phyloP scores from a whole-genome alignment of 495 filamentous ascomycete genomes.

The Friedmanniomyces simplex region DNA sequence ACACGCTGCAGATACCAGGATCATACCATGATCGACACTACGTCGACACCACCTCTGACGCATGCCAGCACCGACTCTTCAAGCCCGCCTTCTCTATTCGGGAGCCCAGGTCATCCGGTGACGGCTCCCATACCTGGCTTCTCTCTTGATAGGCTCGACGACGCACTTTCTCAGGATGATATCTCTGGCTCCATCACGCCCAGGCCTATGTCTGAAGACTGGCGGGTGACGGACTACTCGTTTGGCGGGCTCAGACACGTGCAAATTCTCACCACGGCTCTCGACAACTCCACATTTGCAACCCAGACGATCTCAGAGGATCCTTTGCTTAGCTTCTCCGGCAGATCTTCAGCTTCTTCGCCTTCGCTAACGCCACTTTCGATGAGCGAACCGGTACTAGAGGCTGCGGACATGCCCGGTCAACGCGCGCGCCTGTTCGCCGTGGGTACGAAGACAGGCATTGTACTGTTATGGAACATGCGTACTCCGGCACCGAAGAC shows the following conservation, averaged over 20 bases:
- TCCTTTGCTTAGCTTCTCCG: slow-evolving; percentile 49
- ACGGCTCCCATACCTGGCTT: slow-evolving; percentile 4
- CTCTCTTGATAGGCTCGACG: slow-evolving; percentile 16
- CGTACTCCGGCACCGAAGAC: slow-evolving; percentile 49
- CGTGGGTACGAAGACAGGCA: slow-evolving; percentile 68
- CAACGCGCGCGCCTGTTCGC: slow-evolving; percentile 73
- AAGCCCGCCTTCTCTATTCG: slow-evolving; percentile 33
- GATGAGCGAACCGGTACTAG: slow-evolving; percentile 39
- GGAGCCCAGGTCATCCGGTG: slow-evolving; percentile 17
- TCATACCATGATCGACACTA: not conserved
- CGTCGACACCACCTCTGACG: slow-evolving; percentile 15
- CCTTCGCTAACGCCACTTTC: slow-evolving; percentile 44
- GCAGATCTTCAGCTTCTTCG: slow-evolving; percentile 46
- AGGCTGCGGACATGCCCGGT: slow-evolving; percentile 56
- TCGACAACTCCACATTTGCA: slow-evolving; percentile 71
- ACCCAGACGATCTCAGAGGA: slow-evolving; percentile 65
- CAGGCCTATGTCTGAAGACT: slow-evolving; percentile 39
- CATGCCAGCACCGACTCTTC: slow-evolving; percentile 18
- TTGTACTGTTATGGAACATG: slow-evolving; percentile 75
- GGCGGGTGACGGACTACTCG: slow-evolving; percentile 50
- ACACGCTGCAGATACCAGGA: slow-evolving; percentile 35
- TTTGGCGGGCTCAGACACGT: slow-evolving; percentile 43
- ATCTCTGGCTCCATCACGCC: slow-evolving; percentile 17
- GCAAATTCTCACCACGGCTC: slow-evolving; percentile 56
- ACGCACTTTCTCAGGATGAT: slow-evolving; percentile 14